Base-by-base conservation (phyloP, 1,284 basidiomycete genomes). In the Puccinia hordei region DNA sequence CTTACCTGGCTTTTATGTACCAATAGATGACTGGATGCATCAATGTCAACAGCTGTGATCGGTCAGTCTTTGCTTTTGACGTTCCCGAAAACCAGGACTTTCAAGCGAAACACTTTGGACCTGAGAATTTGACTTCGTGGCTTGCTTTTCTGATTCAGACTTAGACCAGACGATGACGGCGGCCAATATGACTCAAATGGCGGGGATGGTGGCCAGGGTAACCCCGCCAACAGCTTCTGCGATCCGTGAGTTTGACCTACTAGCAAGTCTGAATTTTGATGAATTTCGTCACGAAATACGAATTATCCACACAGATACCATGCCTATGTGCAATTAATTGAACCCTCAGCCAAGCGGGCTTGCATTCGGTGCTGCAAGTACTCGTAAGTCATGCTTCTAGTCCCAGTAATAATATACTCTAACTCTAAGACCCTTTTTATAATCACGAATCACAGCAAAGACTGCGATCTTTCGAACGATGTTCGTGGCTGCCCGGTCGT, bases 111-210 rank as follows among this genome's bases (percentile, higher is more conserved):
- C 24, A 27, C 9, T 30, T 76, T 30, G 57, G 77, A 80, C 2
- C 78, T 38, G 5, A 38, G 19, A 5, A 38, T 38, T 15, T 38
- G 9, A 6, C 33, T 63, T 59, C 4, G 1, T 30, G 57, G 19
- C n/a, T 27, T 63, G 41, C 30, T 22, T 61, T 24, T 51, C 33
- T 24, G 6, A 24, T 73, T 73, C 57, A 73, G 72, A 41, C 72
- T 73, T 3, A 61, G 38, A 2, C 33, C 72, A 12, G 19, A 61
- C 19, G 72, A 73, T 44, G 51, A 24, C 15, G 85, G 85, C 13
- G 85, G 85, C 6, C 85, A 85, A 80, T 85, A 85, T 81, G 85
- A 85, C 81, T 83, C 83, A 17, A 83, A 82, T 81, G 85, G 85
- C 68, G 84, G 84, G 53, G 83, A 83, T 66, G 83, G 83, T 10